A percentile compares a stretch with the other conserved stretches of the same genome.
These are phyloP conservation scores for Aaosphaeria arxii DNA, from an alignment of 2,329 filamentous ascomycete species.

Conservation along the genomic window DNA sequence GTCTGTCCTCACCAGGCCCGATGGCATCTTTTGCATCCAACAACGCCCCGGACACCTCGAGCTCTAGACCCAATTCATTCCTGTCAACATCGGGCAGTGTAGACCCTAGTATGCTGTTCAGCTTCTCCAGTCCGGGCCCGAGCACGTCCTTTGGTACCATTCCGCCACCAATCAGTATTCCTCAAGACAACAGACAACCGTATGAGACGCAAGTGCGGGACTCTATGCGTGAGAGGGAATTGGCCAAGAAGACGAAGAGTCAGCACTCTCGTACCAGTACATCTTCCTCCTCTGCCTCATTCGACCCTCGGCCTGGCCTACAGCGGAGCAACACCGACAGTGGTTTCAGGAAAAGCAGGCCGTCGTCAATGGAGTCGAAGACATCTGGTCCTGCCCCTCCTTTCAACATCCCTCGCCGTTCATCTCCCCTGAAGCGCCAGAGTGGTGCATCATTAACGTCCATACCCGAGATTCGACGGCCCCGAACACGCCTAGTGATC, in stretches of 20 bases:
- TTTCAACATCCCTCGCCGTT: slow-evolving; percentile 39
- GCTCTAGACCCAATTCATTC: slow-evolving; percentile 28
- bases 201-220: slow-evolving; percentile 39
- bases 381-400: slow-evolving; percentile 17
- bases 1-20: slow-evolving; percentile 20
- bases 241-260: slow-evolving; percentile 25
- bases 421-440: slow-evolving; percentile 47
- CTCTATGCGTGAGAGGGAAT: slow-evolving; percentile 31
- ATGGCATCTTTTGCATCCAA: slow-evolving; percentile 20
- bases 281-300: slow-evolving; percentile 33
- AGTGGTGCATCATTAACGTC: slow-evolving; percentile 41
- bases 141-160: slow-evolving; percentile 26
- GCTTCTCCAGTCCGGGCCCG: slow-evolving; percentile 33
- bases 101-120: slow-evolving; percentile 48
- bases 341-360: slow-evolving; percentile 30
- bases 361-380: slow-evolving; percentile 27
- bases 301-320: slow-evolving; percentile 30
- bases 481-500: slow-evolving; percentile 45
- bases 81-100: slow-evolving; percentile 40
- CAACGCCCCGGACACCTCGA: slow-evolving; percentile 9
- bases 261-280: slow-evolving; percentile 41
- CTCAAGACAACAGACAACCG: slow-evolving; percentile 26
- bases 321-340: slow-evolving; percentile 48
- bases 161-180: slow-evolving; percentile 14
- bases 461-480: slow-evolving; percentile 45